Evolutionary conservation across 164 flowering plant species (phyloP).

Genomic region (Echeveria elegans): DNA sequence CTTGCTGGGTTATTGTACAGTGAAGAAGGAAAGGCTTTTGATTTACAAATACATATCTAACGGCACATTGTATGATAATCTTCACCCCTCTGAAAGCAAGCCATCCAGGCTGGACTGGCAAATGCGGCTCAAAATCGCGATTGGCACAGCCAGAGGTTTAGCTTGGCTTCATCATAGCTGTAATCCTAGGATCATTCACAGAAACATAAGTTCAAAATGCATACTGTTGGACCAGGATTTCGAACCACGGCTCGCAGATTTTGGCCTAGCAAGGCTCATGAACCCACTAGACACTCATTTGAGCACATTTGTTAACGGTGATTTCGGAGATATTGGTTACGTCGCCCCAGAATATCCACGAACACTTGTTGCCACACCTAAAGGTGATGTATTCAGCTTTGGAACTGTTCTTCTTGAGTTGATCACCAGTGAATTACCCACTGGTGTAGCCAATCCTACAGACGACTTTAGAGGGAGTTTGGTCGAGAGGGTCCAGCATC

Average conservation of each 20-base stretch:
- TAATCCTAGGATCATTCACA: slow-evolving; percentile 61
- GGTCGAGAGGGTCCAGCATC: slow-evolving; percentile 47
- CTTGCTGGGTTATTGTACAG: slow-evolving; percentile 54
- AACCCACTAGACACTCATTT: slow-evolving; percentile 57
- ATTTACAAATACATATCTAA: slow-evolving; percentile 51
- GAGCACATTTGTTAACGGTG: slow-evolving; percentile 68
- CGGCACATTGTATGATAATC: slow-evolving; percentile 41
- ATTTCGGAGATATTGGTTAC: slow-evolving; percentile 65
- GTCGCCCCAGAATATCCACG: slow-evolving; percentile 67
- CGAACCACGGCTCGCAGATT: slow-evolving; percentile 66
- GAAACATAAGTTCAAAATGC: slow-evolving; percentile 71
- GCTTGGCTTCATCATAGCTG: slow-evolving; percentile 77
- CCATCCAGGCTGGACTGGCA: slow-evolving; percentile 45
- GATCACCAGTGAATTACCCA: slow-evolving; percentile 53
- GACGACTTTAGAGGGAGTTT: slow-evolving; percentile 56
- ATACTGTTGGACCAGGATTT: slow-evolving; percentile 44
- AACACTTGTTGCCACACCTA: slow-evolving; percentile 59
- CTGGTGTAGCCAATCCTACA: slow-evolving; percentile 34
- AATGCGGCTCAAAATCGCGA: slow-evolving; percentile 48
- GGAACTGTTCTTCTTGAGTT: slow-evolving; percentile 61
- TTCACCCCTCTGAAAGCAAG: slow-evolving; percentile 31
- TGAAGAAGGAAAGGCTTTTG: slow-evolving; percentile 48
- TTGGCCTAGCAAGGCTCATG: slow-evolving; percentile 73
- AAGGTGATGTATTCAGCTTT: slow-evolving; percentile 72
- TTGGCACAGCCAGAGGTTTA: slow-evolving; percentile 56